Base-by-base conservation (phyloP, 2,329 filamentous ascomycete species). In the Trichoderma guizhouense region DNA sequence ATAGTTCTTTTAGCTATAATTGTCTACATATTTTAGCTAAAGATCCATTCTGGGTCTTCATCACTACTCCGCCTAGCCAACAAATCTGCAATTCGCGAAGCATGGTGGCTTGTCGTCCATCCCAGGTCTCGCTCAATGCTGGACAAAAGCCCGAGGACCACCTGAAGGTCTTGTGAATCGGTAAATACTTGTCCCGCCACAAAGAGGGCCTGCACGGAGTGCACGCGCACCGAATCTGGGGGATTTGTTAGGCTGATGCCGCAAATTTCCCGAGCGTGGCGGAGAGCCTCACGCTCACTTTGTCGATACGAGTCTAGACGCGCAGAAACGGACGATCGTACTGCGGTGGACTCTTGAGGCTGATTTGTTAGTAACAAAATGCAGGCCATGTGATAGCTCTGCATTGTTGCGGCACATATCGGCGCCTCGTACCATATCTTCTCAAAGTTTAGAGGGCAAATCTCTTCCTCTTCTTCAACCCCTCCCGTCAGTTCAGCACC, bases 341-440 rank as follows among this genome's bases (percentile, higher is more conserved):
- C 34, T 7, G 66, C 66, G 18, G 66, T 69, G 26, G 66, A 69
- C 34, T 69, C 66, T 61, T 69, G 66, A 34, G 66, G 66, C 12
- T 69, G 66, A 18, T 69, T 69, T 34, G 66, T 69, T n/a, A 69
- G 32, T 21, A 69, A 15, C 6, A 69, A 57, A 34, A 69, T 69
- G 34, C 66, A 69, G n/a, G 66, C 66, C 66, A 69, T 61, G 18
- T 69, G 66, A 26, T 69, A 69, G 36, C 36, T 69, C 14, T 69
- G 66, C 66, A 69, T 69, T 26, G 66, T 69, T 30, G 66, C 66
- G 7, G 66, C 66, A 26, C 66, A 69, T 60, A 69, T 69, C 7
- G 66, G n/a, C 14, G 55, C 66, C 21, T 69, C 66, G 36, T 69
- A 69, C 66, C 66, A 69, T 47, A 69, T 61, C 66, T 69, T 47